A percentile compares a stretch with the other conserved stretches of the same genome.
Evolutionary conservation across 176 grass and related monocot genomes (phyloP).

Genomic region (barley (Hordeum vulgare)): MorexV3_pseudomolecules_assembly NC_058518.1:481893025-481893524

Average conservation of each 20-base stretch:
- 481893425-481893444: not conserved
- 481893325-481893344: slow-evolving; percentile 48
- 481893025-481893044: not conserved
- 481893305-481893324: slow-evolving; percentile 37
- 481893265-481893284: not conserved
- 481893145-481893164: not conserved
- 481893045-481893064: not conserved
- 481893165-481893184: not conserved
- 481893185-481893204: not conserved
- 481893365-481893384: slow-evolving; percentile 36
- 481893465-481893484: slow-evolving; percentile 1
- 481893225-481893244: not conserved
- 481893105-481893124: not conserved
- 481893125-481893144: not conserved
- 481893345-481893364: slow-evolving; percentile 43
- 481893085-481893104: not conserved
- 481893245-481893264: not conserved
- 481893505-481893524: slow-evolving; percentile 50
- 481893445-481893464: not conserved
- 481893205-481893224: not conserved
- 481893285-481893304: slow-evolving; percentile 6
- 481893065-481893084: not conserved
- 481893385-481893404: slow-evolving; percentile 39
- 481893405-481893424: slow-evolving; percentile 20
- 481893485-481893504: slow-evolving; percentile 45